Base-by-base conservation (phyloP, 208 protist genomes). In the Trypanosoma boissoni region DNA sequence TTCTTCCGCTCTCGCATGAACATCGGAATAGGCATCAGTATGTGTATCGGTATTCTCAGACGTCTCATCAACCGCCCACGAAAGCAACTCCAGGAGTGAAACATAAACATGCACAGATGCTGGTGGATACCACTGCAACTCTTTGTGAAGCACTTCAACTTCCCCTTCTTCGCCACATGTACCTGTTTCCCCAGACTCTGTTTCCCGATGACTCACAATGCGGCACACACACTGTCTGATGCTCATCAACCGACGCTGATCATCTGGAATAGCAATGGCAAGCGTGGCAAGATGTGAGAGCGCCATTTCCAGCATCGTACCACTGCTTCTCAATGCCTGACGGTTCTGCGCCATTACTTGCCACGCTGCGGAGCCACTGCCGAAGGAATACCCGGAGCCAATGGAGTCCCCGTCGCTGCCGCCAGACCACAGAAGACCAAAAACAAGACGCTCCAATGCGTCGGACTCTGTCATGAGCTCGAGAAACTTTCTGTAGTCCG, bases 321-420 rank as follows among this genome's bases (percentile, higher is more conserved):
- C 14, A 29, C 28, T 32, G 23, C 41, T 18, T 43, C 48, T 41
- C 36, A n/a, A 36, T 24, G 24, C 60, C 7, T 5, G 29, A 41
- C 61, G 77, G 31, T 88, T 69, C 43, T 68, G 50, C 6, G 65
- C 43, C 46, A 91, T 58, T 4, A 86, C 65, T n/a, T 52, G 37
- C 80, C 80, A 91, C 6, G 80, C 84, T 21, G 86, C 72, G 5
- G 84, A 91, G n/a, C 80, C 78, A 27, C 69, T 68, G 16, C 80
- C 84, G 60, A 80, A 87, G 1, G 55, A 67, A 28, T 44, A 70
- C 7, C 20, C 31, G 1, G 10, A 59, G 2, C 10, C 0, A 6
- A 1, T 39, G 9, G 4, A 16, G 8, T 37, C 21, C 28, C 28
- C 42, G 2, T 21, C 24, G 18, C 9, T 48, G 3, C 29, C 56